Evolutionary conservation across 2,329 filamentous ascomycete genomes (phyloP).

Genomic region (Ophiostoma triangulosporum): DNA sequence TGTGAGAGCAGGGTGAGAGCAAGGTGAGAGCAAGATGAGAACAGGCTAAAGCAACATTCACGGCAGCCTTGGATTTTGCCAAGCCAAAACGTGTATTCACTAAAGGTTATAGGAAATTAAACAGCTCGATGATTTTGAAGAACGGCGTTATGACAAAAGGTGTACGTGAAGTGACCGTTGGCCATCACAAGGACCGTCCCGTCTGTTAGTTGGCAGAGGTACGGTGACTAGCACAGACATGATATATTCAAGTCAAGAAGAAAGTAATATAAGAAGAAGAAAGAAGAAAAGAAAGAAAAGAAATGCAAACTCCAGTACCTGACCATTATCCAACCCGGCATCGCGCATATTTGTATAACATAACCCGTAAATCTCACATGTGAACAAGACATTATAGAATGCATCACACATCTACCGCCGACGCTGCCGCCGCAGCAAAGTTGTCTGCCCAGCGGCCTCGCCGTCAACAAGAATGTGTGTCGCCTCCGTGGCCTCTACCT

Average conservation of each 20-base stretch:
- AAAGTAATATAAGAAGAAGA: neutral
- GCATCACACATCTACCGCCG: neutral
- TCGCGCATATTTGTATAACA: neutral
- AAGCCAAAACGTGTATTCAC: too few relatives aligned
- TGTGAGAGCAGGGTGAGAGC: neutral
- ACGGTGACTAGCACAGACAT: too few relatives aligned
- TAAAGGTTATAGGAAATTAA: too few relatives aligned
- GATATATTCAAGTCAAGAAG: too few relatives aligned
- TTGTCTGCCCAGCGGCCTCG: neutral
- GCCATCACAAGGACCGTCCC: neutral
- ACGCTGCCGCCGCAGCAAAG: neutral
- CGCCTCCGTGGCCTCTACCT: neutral
- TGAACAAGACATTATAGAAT: neutral
- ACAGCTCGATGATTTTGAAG: too few relatives aligned
- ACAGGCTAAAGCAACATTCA: too few relatives aligned
- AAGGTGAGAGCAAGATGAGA: neutral
- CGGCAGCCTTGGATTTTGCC: too few relatives aligned
- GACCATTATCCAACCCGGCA: neutral
- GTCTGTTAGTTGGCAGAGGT: neutral
- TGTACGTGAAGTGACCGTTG: neutral
- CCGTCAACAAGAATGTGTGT: neutral
- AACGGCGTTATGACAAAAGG: neutral
- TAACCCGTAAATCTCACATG: neutral
- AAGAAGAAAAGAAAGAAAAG: slow-evolving; percentile 1
- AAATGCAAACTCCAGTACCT: neutral